phyloP scores from a whole-genome alignment of 208 protist genomes.

The Crithidia fasciculata region DNA sequence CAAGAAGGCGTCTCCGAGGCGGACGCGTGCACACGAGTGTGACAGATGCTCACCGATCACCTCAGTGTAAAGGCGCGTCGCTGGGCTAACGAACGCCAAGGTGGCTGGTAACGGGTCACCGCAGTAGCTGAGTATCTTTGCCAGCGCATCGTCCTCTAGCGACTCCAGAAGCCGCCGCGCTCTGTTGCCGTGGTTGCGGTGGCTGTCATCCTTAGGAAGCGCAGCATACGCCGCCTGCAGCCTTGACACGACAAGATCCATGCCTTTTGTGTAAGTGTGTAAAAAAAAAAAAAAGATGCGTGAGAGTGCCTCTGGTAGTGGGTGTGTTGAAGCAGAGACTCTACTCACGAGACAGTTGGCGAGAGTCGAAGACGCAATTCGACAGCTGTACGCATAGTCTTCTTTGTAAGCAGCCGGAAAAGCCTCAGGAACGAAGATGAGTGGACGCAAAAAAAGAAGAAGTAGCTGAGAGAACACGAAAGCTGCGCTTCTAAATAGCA shows the following conservation, averaged over 20 bases:
- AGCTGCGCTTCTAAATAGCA: too few species aligned
- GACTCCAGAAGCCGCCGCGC: conserved; percentile 1
- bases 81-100: neutral
- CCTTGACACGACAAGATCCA: neutral
- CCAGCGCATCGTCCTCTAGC: neutral
- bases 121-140: conserved; percentile 6
- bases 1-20: conserved; percentile 2
- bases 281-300: neutral
- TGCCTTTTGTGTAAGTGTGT: neutral
- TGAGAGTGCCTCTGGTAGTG: neutral
- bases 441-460: too few species aligned
- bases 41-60: neutral
- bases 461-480: too few species aligned
- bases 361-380: too few species aligned
- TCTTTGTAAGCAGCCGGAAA: too few species aligned
- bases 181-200: neutral
- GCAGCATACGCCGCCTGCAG: neutral
- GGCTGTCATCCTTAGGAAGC: neutral
- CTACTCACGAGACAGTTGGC: too few species aligned
- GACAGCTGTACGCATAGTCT: too few species aligned
- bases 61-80: neutral
- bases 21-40: neutral
- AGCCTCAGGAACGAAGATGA: too few species aligned
- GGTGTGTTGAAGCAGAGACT: too few species aligned
- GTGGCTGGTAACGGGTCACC: neutral